Evolutionary conservation across 2,329 filamentous ascomycete genomes (phyloP).

Genomic region (Sphaerulina vaccinii): DNA sequence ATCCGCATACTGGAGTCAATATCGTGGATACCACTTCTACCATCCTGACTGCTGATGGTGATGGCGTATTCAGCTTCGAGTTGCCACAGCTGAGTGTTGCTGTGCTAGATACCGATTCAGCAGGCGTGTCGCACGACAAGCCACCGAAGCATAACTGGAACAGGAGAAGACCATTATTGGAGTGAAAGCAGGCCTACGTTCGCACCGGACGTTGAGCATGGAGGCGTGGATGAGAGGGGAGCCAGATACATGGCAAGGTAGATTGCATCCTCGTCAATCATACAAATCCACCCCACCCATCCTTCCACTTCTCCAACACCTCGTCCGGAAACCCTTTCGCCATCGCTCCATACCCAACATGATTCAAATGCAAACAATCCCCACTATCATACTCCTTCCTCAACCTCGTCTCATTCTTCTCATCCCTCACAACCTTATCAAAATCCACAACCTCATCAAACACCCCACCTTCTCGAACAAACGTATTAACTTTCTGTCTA

Average conservation of each 20-base stretch:
- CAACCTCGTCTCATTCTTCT: conserved; percentile 50
- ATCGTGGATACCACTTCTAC: conserved; percentile 49
- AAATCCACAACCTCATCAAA: conserved; percentile 66
- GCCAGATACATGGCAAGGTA: too few relatives aligned
- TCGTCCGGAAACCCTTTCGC: conserved; percentile 59
- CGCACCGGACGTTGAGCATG: too few relatives aligned
- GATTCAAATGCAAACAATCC: conserved; percentile 65
- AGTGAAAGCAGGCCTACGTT: too few relatives aligned
- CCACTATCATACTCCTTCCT: conserved; percentile 56
- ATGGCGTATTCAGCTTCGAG: conserved; percentile 53
- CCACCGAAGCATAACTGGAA: neutral
- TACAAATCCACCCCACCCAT: conserved; percentile 27
- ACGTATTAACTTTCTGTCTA: conserved; percentile 56
- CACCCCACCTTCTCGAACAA: conserved; percentile 38
- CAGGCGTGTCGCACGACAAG: neutral
- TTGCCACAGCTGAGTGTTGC: conserved; percentile 58
- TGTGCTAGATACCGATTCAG: conserved; percentile 47
- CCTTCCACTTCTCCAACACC: conserved; percentile 46
- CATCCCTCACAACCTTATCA: conserved; percentile 56
- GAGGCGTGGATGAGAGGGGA: too few relatives aligned
- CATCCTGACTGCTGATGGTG: conserved; percentile 44
- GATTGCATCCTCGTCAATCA: too few relatives aligned
- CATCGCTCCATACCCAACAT: conserved; percentile 58
- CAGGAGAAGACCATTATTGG: neutral
- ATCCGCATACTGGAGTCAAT: conserved; percentile 43